phyloP scores from a whole-genome alignment of 768 basidiomycete species.

The Boletus edulis region DNA sequence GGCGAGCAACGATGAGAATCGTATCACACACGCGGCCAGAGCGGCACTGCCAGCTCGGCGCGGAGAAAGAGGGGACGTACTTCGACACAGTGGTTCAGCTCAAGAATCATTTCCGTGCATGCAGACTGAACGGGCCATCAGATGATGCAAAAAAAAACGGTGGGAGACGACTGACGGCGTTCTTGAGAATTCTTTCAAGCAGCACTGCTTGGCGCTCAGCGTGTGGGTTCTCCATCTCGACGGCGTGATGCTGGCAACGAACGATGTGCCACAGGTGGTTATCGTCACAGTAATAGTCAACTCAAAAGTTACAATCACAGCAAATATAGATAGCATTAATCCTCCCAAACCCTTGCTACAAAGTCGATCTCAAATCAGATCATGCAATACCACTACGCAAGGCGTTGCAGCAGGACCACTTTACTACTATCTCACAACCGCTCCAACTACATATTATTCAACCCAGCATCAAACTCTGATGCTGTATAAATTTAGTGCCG shows the following conservation, averaged over 20 bases:
- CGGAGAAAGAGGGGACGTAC: slow-evolving; percentile 39
- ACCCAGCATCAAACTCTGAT: slow-evolving; percentile 9
- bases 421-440: not conserved
- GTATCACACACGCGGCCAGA: not conserved
- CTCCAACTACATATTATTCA: not conserved
- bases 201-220: slow-evolving; percentile 90
- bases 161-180: slow-evolving; percentile 54
- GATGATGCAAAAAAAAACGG: not conserved
- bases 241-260: slow-evolving; percentile 3
- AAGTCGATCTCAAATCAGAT: not conserved
- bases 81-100: slow-evolving; percentile 86
- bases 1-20: not conserved
- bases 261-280: not conserved
- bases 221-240: slow-evolving; percentile 89
- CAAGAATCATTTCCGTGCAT: slow-evolving; percentile 87
- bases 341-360: slow-evolving; percentile 20
- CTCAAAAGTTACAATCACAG: not conserved
- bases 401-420: slow-evolving; percentile 15
- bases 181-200: slow-evolving; percentile 88
- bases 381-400: slow-evolving; percentile 2
- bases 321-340: not conserved
- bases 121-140: slow-evolving; percentile 63
- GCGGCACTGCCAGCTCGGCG: not conserved
- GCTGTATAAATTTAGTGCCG: slow-evolving; percentile 16
- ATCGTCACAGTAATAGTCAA: not conserved